Conservation (phyloP, 2,329 filamentous ascomycete genomes). For the Penicillium expansum region DNA sequence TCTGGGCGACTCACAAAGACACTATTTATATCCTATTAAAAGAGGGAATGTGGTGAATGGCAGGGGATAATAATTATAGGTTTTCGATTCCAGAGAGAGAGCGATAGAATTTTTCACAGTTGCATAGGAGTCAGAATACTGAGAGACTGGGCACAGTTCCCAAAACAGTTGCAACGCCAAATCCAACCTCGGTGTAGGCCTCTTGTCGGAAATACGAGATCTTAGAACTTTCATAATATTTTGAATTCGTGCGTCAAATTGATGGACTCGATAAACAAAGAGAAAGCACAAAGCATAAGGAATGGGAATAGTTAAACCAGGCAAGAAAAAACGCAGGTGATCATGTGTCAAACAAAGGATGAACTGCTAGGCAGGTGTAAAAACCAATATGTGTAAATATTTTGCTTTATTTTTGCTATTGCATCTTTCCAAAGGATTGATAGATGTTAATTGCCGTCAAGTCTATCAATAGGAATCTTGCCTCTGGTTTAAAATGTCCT, state of each 20-base stretch:
- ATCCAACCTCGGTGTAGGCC: too few relatives aligned
- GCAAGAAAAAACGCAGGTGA: too few relatives aligned
- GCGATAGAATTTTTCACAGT: background rate
- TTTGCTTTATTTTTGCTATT: background rate
- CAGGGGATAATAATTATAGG: background rate
- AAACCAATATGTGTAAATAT: too few relatives aligned
- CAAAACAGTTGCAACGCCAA: background rate
- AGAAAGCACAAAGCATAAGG: background rate
- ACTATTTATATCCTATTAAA: background rate
- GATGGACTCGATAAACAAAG: background rate
- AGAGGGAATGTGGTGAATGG: too few relatives aligned
- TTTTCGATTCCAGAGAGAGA: background rate
- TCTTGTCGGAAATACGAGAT: accelerated
- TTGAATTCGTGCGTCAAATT: background rate
- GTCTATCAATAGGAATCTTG: background rate
- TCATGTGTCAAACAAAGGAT: background rate
- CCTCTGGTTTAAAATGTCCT: background rate
- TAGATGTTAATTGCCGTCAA: background rate
- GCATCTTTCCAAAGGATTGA: background rate
- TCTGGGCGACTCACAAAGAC: background rate
- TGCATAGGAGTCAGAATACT: background rate
- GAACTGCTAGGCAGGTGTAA: background rate
- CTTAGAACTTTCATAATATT: too few relatives aligned
- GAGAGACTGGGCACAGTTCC: background rate
- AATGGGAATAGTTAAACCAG: background rate